Evolutionary conservation across 805 yeast species (phyloP).

Genomic region (Vanderwaltozyma tropicalis): DNA sequence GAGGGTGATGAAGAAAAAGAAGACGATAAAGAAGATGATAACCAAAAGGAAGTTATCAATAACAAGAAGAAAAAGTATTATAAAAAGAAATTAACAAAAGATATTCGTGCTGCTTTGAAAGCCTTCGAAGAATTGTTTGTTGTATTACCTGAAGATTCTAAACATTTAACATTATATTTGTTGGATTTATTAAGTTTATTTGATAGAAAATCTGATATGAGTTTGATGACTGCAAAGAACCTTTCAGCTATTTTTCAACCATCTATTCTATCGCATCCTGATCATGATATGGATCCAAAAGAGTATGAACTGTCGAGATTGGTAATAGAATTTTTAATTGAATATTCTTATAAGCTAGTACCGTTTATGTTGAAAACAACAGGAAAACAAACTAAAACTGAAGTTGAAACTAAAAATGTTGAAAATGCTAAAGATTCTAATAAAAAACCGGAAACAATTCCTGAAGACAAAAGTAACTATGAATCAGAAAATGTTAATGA

Average conservation of each 20-base stretch:
- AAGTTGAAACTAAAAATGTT: background rate
- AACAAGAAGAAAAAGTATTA: slow-evolving; percentile 34
- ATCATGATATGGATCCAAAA: slow-evolving; percentile 78
- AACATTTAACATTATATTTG: slow-evolving; percentile 73
- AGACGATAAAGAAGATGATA: slow-evolving; percentile 1
- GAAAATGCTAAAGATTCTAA: background rate
- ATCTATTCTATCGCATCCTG: slow-evolving; percentile 78
- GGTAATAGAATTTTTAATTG: slow-evolving; percentile 79
- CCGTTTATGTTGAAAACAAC: slow-evolving; percentile 39
- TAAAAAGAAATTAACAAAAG: slow-evolving; percentile 48
- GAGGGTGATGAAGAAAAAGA: slow-evolving; percentile 11
- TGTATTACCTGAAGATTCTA: slow-evolving; percentile 57
- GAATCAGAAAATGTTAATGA: background rate
- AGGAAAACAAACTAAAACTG: background rate
- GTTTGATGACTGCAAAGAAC: slow-evolving; percentile 83
- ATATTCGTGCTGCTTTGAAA: slow-evolving; percentile 54
- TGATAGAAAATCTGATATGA: slow-evolving; percentile 58
- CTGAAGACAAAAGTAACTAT: background rate
- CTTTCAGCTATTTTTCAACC: slow-evolving; percentile 95
- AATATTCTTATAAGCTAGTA: slow-evolving; percentile 66
- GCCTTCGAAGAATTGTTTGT: slow-evolving; percentile 60
- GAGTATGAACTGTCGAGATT: slow-evolving; percentile 77
- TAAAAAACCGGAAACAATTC: background rate
- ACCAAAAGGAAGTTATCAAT: slow-evolving; percentile 10
- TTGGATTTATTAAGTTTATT: slow-evolving; percentile 78